Evolutionary conservation across 2,329 filamentous ascomycete genomes (phyloP).

Genomic region (Botrytis sinoallii): DNA sequence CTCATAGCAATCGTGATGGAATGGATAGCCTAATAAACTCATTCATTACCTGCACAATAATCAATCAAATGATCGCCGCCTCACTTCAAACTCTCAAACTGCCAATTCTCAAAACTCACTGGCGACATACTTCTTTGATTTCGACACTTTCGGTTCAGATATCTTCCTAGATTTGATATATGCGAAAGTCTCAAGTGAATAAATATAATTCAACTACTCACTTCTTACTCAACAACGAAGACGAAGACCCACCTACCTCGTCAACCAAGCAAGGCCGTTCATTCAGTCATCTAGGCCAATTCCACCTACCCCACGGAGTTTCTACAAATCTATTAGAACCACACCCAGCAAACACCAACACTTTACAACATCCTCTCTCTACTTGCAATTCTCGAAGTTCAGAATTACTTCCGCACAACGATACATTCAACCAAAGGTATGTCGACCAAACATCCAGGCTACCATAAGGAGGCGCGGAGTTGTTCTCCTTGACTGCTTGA

Average conservation of each 20-base stretch:
- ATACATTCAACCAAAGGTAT: background rate
- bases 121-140: background rate
- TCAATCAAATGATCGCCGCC: background rate
- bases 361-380: background rate
- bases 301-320: conserved; percentile 15
- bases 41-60: background rate
- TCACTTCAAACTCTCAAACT: background rate
- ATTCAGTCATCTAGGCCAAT: conserved; percentile 2
- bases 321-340: conserved; percentile 7
- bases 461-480: background rate
- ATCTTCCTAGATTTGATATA: background rate
- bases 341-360: background rate
- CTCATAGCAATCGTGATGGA: background rate
- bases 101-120: background rate
- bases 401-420: background rate
- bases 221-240: background rate
- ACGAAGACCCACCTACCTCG: background rate
- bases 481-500: background rate
- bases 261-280: conserved; percentile 4
- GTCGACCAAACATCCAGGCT: background rate
- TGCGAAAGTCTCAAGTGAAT: background rate
- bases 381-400: background rate
- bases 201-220: background rate
- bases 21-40: background rate
- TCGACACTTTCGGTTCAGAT: background rate